Conservation (phyloP, 495 filamentous ascomycete species). For the Physcia stellaris region DNA sequence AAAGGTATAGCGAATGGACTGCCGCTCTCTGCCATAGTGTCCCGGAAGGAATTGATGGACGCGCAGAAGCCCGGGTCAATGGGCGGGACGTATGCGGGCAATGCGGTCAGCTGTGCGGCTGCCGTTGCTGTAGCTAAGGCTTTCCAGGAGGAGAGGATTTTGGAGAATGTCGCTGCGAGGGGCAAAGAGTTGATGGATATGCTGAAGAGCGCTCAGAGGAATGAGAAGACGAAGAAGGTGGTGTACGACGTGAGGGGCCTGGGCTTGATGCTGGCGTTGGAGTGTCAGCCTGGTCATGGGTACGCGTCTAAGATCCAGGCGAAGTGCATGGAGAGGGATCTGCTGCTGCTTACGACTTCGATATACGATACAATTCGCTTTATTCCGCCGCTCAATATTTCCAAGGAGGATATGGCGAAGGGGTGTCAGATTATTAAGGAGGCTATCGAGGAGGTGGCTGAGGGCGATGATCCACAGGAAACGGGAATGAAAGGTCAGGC, state of each 20-base stretch:
- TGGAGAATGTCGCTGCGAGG: slow-evolving; percentile 8
- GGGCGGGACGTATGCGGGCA: slow-evolving; percentile 11
- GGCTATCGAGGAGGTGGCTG: slow-evolving; percentile 7
- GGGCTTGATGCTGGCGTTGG: slow-evolving; percentile 11
- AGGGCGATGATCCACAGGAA: background rate
- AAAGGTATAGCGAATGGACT: slow-evolving; percentile 12
- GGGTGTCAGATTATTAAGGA: slow-evolving; percentile 7
- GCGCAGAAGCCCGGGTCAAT: slow-evolving; percentile 11
- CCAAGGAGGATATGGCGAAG: slow-evolving; percentile 10
- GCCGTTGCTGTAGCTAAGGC: slow-evolving; percentile 12
- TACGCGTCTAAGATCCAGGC: slow-evolving; percentile 13
- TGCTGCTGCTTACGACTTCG: slow-evolving; percentile 10
- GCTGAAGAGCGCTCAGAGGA: background rate
- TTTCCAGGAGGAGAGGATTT: slow-evolving; percentile 10
- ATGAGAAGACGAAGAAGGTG: slow-evolving; percentile 1
- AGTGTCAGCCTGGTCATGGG: slow-evolving; percentile 9
- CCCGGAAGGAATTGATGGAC: slow-evolving; percentile 11
- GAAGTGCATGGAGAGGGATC: slow-evolving; percentile 11
- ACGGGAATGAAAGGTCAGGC: slow-evolving; percentile 3
- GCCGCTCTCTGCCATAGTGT: slow-evolving; percentile 9
- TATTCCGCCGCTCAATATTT: slow-evolving; percentile 12
- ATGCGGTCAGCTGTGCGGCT: slow-evolving; percentile 11
- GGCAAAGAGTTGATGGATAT: slow-evolving; percentile 7
- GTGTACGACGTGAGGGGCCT: slow-evolving; percentile 9
- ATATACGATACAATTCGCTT: slow-evolving; percentile 10